Evolutionary conservation across 2,329 filamentous ascomycete genomes (phyloP), one percentile per base, ranked within the genome.

Genomic region (Fusarium sp.): DNA sequence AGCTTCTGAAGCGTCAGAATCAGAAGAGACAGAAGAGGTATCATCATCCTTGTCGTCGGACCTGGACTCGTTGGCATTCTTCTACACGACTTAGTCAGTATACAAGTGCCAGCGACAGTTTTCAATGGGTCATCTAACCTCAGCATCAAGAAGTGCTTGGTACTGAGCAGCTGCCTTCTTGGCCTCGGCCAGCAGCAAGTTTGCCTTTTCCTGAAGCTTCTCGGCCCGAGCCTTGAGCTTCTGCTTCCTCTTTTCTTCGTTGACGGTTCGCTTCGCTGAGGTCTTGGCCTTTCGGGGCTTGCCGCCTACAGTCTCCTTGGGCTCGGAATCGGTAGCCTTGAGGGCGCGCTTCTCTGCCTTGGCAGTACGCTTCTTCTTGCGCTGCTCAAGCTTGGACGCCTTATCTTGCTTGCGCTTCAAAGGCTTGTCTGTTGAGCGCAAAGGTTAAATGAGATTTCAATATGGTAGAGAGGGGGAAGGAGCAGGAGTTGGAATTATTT

Each of bases 111-210:
- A 45, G 46, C 28, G 19, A 17, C 33, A 15, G 26, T 38, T 13
- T 14, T 17, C 13, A 21, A 56, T 13, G 60, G 49, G 15, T 57
- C 22, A 31, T 58, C 69, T 58, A 34, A 74, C 72, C 53, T 75
- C 65, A 6, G 62, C 71, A 26, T 76, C 71, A 22, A 69, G 62
- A n/a, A 70, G 39, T 40, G 72, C 56, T 53, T 76, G 71, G 38
- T 79, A 77, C 42, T 76, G 66, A 11, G 70, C 70, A 28, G 72
- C 70, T 24, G 72, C 69, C 58, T 77, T 79, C 63, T 81, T 78
- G 0, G 84, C 80, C 58, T 84, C 78, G 1, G 71, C 73, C 69
- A 82, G 69, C 34, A 86, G 62, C 71, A 80, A 80, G 26, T 82
- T 62, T 11, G 75, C 73, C 57, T 72, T 73, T 22, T 65, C 53